Conservation (phyloP, 148 eudicot genomes). For the Rhododendron vialii region DNA sequence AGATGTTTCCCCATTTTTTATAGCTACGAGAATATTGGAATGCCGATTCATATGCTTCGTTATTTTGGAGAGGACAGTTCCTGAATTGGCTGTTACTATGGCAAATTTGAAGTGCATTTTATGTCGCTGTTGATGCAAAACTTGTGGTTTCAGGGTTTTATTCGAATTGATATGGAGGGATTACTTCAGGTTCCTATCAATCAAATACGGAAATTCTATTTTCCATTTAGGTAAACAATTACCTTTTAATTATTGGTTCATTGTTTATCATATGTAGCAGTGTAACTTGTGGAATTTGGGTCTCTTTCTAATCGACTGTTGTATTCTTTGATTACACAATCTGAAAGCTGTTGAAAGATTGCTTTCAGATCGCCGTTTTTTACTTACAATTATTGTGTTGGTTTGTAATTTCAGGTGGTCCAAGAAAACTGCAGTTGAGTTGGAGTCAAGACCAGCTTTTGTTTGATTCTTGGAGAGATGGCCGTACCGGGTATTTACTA, state of each 20-base stretch:
- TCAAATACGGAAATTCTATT: conserved; percentile 72
- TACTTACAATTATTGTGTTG: neutral
- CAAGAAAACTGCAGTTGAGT: conserved; percentile 41
- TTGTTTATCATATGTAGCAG: neutral
- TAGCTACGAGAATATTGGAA: neutral
- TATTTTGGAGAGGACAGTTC: neutral
- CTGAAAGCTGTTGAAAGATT: neutral
- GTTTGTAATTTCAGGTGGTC: conserved; percentile 56
- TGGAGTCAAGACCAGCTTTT: conserved; percentile 73
- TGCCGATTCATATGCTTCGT: neutral
- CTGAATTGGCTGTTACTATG: neutral
- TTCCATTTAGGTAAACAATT: conserved; percentile 58
- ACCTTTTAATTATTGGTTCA: neutral
- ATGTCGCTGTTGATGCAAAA: neutral
- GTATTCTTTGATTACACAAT: neutral
- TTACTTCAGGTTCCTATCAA: conserved; percentile 87
- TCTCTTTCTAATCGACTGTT: neutral
- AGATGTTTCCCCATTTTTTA: neutral
- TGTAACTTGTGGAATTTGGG: neutral
- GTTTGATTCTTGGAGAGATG: conserved; percentile 83
- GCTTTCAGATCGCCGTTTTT: neutral
- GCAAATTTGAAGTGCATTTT: neutral
- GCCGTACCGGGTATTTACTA: conserved; percentile 65
- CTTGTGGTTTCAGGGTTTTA: conserved; percentile 64
- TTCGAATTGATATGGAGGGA: conserved; percentile 96